phyloP scores from a whole-genome alignment of 2,329 filamentous ascomycete species.

The Exophiala xenobiotica region DNA sequence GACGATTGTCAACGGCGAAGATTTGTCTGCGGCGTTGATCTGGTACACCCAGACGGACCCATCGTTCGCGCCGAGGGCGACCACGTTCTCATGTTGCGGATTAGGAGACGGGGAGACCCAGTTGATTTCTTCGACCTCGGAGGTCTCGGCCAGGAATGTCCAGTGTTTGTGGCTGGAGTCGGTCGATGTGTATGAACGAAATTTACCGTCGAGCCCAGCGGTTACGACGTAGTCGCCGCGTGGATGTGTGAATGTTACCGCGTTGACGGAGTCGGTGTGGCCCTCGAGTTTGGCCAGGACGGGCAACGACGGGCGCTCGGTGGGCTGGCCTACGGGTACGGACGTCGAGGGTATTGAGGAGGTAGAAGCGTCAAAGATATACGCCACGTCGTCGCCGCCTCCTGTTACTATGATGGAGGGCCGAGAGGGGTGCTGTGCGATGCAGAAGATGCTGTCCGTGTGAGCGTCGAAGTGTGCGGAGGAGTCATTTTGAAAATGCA shows the following conservation, averaged over 20 bases:
- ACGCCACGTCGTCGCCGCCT: slow-evolving; percentile 81
- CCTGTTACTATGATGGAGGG: slow-evolving; percentile 81
- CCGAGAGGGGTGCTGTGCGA: slow-evolving; percentile 84
- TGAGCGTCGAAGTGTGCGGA: slow-evolving; percentile 87
- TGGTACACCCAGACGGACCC: slow-evolving; percentile 95
- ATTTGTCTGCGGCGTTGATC: slow-evolving; percentile 66
- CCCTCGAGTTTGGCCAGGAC: slow-evolving; percentile 76
- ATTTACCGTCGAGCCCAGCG: slow-evolving; percentile 79
- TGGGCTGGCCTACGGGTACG: slow-evolving; percentile 29
- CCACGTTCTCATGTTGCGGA: slow-evolving; percentile 68
- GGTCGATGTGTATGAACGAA: slow-evolving; percentile 66
- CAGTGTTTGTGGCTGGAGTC: slow-evolving; percentile 52
- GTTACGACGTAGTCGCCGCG: slow-evolving; percentile 81
- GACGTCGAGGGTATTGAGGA: slow-evolving; percentile 55
- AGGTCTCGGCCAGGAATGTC: slow-evolving; percentile 71
- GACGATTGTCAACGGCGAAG: slow-evolving; percentile 71
- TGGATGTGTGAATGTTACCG: slow-evolving; percentile 79
- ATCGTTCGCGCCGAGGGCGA: slow-evolving; percentile 85
- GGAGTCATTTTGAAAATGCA: slow-evolving; percentile 86
- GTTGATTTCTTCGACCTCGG: slow-evolving; percentile 93
- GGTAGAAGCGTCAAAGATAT: slow-evolving; percentile 72
- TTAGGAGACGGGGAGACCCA: slow-evolving; percentile 79
- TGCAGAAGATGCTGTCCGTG: slow-evolving; percentile 89
- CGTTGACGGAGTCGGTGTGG: slow-evolving; percentile 87
- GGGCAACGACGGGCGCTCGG: slow-evolving; percentile 60